Base-by-base conservation (phyloP, 2,329 filamentous ascomycete species). In the Pseudocercospora fijiensis region DNA sequence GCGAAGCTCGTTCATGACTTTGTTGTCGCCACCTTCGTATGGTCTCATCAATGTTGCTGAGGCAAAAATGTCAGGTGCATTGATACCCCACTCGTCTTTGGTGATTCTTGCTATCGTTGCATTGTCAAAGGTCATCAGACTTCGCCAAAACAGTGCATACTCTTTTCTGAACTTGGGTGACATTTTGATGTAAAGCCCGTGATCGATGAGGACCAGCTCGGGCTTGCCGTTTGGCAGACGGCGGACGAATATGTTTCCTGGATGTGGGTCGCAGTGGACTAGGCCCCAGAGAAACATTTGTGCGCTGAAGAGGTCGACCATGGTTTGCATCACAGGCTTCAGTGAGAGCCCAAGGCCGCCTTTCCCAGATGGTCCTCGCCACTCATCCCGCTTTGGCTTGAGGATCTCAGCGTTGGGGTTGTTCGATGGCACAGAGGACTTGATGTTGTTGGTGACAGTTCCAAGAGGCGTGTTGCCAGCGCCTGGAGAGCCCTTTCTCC, bases 221-320 rank as follows among this genome's bases (percentile, higher is more conserved):
- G 94, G 85, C 49, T 87, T 84, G n/a, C 94, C 94, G 49, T 84
- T 88, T 0, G 92, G 90, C 16, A 91, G 83, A 8, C 95, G 89
- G 8, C 95, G 90, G 74, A 98, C 89, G 79, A 99, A 96, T 76
- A 98, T 95, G 79, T 99, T 99, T 27, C 94, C 94, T 0, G 95
- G 95, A 74, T 99, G 95, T 9, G 95, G 95, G 76, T 99, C 95
- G 79, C 94, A 97, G 80, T 99, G 94, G 0, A 98, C 91, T 49
- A 91, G 85, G 11, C 95, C 95, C 91, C 92, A 98, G 68, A 96
- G 89, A 82, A 97, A 99, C 84, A 98, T 98, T 75, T 98, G 94
- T 2, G 92, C 93, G n/a, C 89, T 91, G 81, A 98, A 99, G 33
- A 98, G 84, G 76, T 97, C 94, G 57, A 97, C 86, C 88, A 98